Conservation (phyloP, 2,329 filamentous ascomycete species). For the Zymoseptoria tritici region DNA sequence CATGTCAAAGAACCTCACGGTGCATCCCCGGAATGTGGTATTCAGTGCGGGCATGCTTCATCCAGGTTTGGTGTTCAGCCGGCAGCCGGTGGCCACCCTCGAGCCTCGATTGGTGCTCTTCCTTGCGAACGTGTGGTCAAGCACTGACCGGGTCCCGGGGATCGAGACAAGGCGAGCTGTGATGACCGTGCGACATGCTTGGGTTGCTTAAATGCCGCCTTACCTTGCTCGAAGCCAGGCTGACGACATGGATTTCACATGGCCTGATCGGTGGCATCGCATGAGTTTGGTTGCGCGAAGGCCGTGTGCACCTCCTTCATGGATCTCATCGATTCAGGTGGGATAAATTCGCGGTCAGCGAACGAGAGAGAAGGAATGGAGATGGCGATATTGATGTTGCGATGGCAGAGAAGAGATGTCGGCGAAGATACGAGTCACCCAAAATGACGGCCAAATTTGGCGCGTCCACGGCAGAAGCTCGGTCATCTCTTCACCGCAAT, state of each 20-base stretch:
- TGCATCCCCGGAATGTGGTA: background rate
- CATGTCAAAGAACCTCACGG: background rate
- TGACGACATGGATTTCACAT: background rate
- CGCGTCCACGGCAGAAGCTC: background rate
- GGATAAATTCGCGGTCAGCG: background rate
- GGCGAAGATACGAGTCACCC: background rate
- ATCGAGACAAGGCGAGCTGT: background rate
- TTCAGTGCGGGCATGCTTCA: background rate
- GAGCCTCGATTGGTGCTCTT: background rate
- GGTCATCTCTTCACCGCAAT: background rate
- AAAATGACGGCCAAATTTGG: background rate
- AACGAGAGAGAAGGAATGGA: background rate
- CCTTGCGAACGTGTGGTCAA: background rate
- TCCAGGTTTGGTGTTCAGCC: background rate
- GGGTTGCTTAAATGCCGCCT: background rate
- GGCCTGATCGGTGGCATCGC: background rate
- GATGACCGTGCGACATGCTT: background rate
- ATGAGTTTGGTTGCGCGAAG: background rate
- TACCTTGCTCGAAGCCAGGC: background rate
- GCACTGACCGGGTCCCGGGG: background rate
- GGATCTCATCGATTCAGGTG: background rate
- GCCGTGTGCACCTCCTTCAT: background rate
- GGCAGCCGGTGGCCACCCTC: too few species aligned
- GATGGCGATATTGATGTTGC: background rate
- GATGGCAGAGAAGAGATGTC: background rate